phyloP scores from a whole-genome alignment of 2,329 filamentous ascomycete species.

The Diaporthe sp. region DNA sequence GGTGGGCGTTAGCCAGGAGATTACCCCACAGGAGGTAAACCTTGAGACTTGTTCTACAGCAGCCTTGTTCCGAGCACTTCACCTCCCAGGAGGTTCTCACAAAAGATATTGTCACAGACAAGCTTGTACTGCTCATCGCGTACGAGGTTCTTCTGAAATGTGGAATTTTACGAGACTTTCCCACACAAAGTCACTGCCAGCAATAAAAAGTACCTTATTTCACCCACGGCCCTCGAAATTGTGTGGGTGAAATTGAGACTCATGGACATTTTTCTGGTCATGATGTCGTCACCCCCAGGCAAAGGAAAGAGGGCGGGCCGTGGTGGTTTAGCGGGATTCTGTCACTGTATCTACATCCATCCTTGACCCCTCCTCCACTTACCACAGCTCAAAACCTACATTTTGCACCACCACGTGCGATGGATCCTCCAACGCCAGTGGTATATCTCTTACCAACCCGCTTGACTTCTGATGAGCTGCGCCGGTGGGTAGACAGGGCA shows the following conservation, averaged over 20 bases:
- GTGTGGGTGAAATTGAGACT: too few species aligned
- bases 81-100: neutral
- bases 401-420: conserved; percentile 29
- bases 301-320: neutral
- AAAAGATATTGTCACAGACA: neutral
- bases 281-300: neutral
- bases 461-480: conserved; percentile 70
- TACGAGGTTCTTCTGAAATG: neutral
- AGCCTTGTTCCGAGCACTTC: neutral
- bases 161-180: neutral
- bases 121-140: neutral
- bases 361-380: neutral
- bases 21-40: neutral
- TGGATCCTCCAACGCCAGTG: conserved; percentile 61
- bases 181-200: neutral
- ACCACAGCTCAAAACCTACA: neutral
- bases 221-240: too few species aligned
- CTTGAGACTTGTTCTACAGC: neutral
- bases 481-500: conserved; percentile 72
- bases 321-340: neutral
- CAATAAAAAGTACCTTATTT: too few species aligned
- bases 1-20: neutral
- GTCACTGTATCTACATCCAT: neutral
- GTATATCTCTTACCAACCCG: conserved; percentile 81
- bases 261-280: neutral